phyloP scores from a whole-genome alignment of 177 flowering plant genomes.

The Telopea speciosissima region DNA sequence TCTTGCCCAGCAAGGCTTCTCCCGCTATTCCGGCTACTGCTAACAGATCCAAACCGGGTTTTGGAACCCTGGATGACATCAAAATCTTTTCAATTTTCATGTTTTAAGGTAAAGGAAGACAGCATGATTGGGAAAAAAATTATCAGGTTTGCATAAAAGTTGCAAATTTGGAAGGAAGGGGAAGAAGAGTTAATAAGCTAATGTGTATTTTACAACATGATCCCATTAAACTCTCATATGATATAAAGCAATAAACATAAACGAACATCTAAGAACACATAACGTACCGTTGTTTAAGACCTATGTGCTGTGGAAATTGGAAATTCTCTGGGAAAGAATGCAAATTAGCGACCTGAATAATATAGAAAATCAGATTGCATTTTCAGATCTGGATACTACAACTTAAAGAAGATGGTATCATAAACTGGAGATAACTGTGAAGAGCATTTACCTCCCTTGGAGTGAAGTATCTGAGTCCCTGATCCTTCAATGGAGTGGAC shows the following conservation, averaged over 20 bases:
- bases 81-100: background rate
- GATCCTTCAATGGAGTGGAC: slow-evolving; percentile 40
- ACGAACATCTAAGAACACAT: background rate
- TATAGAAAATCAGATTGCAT: background rate
- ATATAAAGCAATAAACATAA: background rate
- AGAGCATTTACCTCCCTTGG: slow-evolving; percentile 72
- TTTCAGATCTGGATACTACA: background rate
- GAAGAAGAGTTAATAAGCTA: background rate
- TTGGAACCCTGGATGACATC: too few species aligned
- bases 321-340: slow-evolving; percentile 85
- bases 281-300: slow-evolving; percentile 74
- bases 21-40: too few species aligned
- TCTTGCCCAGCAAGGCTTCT: too few species aligned
- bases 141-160: background rate
- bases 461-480: slow-evolving; percentile 81
- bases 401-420: background rate
- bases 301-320: slow-evolving; percentile 62
- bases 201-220: background rate
- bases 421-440: background rate
- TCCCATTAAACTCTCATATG: background rate
- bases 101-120: background rate
- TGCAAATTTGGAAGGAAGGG: background rate
- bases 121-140: background rate
- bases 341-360: slow-evolving; percentile 75
- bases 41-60: too few species aligned